A percentile compares a stretch with the other conserved stretches of the same genome.
phyloP scores from a whole-genome alignment of 108 stramenopile species.

The Aureococcus anophagefferens region DNA sequence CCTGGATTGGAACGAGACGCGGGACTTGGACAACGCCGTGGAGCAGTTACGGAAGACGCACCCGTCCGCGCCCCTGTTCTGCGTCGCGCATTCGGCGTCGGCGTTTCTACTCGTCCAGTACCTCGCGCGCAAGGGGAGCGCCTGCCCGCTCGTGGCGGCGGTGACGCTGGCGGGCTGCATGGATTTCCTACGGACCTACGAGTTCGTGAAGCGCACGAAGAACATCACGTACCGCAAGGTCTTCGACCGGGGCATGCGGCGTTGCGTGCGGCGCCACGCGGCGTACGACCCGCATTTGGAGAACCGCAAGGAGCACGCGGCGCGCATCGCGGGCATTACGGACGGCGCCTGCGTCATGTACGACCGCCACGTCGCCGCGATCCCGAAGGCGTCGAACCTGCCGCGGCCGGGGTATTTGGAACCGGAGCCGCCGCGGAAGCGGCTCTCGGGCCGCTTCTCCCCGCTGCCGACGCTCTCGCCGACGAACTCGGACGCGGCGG shows the following conservation, averaged over 20 bases:
- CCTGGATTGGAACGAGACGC: conserved; percentile 11
- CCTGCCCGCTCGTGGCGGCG: neutral
- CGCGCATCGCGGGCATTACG: neutral
- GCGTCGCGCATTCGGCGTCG: conserved; percentile 5
- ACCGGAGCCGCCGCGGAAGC: no score
- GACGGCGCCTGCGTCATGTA: conserved; percentile 6
- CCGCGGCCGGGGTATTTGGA: neutral
- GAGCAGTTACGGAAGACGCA: neutral
- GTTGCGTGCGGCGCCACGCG: conserved; percentile 1
- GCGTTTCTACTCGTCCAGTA: conserved; percentile 3
- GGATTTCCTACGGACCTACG: conserved; percentile 5
- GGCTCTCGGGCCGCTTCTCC: no score
- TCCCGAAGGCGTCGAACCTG: neutral
- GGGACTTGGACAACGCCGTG: neutral
- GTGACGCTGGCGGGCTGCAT: conserved; percentile 6
- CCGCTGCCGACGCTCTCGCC: no score
- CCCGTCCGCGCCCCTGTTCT: conserved; percentile 5
- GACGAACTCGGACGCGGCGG: neutral
- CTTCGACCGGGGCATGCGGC: conserved; percentile 2
- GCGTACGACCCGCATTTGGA: neutral
- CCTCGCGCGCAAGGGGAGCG: neutral
- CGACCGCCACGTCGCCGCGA: conserved; percentile 5
- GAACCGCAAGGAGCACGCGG: neutral
- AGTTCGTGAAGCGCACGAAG: neutral
- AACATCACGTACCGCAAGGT: neutral